Evolutionary conservation across 1,139 yeast species (phyloP), one percentile per base, ranked within the genome.

Genomic region (Wickerhamiella pararugosa): DNA sequence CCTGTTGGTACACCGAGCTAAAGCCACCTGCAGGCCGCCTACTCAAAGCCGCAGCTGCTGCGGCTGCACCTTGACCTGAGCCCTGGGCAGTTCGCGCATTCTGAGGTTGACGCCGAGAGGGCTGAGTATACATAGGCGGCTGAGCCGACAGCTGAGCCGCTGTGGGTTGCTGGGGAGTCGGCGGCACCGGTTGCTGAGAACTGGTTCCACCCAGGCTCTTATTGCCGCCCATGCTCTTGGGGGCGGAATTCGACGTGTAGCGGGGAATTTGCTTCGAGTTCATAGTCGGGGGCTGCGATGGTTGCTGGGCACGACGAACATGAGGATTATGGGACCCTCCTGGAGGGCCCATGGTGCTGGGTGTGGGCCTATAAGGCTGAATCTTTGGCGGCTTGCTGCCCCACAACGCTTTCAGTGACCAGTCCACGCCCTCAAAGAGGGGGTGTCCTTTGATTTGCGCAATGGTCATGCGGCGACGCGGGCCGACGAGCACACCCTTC

Each of bases 391-490:
- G 83, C 2, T 68, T 65, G 0, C 62, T 59, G 30, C 65, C 63
- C 97, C 98, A 90, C 27, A 90, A 67, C 48, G 65, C 64, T 37
- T 70, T 69, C 44, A 69, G 69, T 29, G 67, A 59, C 78, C 94
- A 87, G 48, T 80, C 68, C 10, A 79, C 61, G 5, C 66, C 70
- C 37, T 70, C 68, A 55, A 83, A 87, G 66, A 92, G 87, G 44
- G 69, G 72, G 59, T 87, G 94, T 8, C 63, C 58, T 66, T 83
- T 79, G 39, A 90, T 75, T 48, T 75, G 76, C 4, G 63, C 63
- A 27, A 86, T 64, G 0, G 79, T 67, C 28, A 79, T 69, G 53
- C 98, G 67, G 36, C 73, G 69, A 27, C 67, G 66, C 0, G 95
- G 93, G 50, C 83, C 64, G 1, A 79, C 69, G 44, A 92, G 65